Evolutionary conservation across 305 asterid genomes (phyloP), one percentile per base, ranked within the genome.

Genomic region (Lippia alba): DNA sequence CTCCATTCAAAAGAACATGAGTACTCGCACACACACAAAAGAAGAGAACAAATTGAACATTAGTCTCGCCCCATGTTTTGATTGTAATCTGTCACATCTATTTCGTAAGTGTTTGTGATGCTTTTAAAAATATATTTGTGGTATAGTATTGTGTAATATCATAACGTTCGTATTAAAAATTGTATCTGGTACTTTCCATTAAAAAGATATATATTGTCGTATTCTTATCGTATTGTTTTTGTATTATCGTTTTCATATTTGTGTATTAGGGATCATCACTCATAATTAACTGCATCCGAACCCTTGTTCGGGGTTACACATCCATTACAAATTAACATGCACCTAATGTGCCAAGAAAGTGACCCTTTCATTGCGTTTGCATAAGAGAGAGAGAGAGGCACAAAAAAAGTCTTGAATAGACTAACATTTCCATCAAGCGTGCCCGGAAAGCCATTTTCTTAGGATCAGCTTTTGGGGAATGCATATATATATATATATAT

Each of bases 371-470:
- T 59, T 17, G 18, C 45, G 51, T 50, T 19, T 50, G 10, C 54
- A 24, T 24, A 24, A 54, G 66, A 48, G 75, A 41, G 65, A 55
- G 55, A 19, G 64, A 12, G 64, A 59, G 64, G 56, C 11, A 19
- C 1, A 41, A 44, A 24, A 49, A 54, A 63, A 72, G 78, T 65
- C 58, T 56, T 62, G n/a, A 66, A 54, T 45, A 61, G 50, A 44
- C 18, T 34, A 12, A 46, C 51, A 64, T 72, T 67, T 71, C 65
- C 54, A 61, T 56, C 73, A 70, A 66, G 83, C 83, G 83, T 82
- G 86, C 81, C 56, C 33, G 56, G 76, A 82, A 81, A 82, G 86
- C 83, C 86, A 57, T 61, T 72, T 78, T 76, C 41, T 70, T 12
- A 70, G 86, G 83, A 57, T 34, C 49, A 44, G 49, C 78, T 68